A percentile compares a stretch with the other conserved stretches of the same genome.
These are phyloP conservation scores for Trichocladium uniseriatum DNA, from an alignment of 495 filamentous ascomycete species.

Conservation along the genomic window DNA sequence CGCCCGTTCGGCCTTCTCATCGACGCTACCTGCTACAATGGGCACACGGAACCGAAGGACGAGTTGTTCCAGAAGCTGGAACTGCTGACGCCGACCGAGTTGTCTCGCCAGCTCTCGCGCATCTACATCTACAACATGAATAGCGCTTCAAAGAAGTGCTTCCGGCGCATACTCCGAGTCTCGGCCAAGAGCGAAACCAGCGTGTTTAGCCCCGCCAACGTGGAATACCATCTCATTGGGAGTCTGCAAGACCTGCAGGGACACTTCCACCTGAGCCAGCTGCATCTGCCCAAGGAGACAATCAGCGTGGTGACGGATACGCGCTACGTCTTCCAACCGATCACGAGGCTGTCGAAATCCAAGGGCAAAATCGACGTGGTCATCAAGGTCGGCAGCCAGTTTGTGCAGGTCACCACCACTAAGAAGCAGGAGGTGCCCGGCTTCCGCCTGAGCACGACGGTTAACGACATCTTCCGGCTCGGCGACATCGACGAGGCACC, in stretches of 20 bases:
- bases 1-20: conserved; percentile 55
- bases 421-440: conserved; percentile 57
- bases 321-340: conserved; percentile 53
- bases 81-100: conserved; percentile 48
- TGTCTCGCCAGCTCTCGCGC: conserved; percentile 44
- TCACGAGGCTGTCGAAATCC: conserved; percentile 53
- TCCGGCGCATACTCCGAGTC: conserved; percentile 47
- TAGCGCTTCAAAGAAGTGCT: conserved; percentile 52
- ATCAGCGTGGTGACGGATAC: conserved; percentile 55
- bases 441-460: conserved; percentile 46
- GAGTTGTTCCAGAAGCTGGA: conserved; percentile 49
- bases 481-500: conserved; percentile 55
- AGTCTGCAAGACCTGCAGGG: conserved; percentile 51
- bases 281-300: conserved; percentile 58
- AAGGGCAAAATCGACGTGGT: conserved; percentile 57
- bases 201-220: conserved; percentile 49
- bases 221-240: conserved; percentile 52
- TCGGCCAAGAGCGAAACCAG: conserved; percentile 45
- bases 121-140: conserved; percentile 65
- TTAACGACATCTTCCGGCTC: conserved; percentile 59
- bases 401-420: conserved; percentile 57
- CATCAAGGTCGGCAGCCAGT: conserved; percentile 55
- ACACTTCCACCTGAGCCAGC: conserved; percentile 53
- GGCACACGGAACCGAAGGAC: conserved; percentile 51
- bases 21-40: conserved; percentile 56